Evolutionary conservation across 345 rosid species (phyloP).

Genomic region (Euclidium syriacum): DNA sequence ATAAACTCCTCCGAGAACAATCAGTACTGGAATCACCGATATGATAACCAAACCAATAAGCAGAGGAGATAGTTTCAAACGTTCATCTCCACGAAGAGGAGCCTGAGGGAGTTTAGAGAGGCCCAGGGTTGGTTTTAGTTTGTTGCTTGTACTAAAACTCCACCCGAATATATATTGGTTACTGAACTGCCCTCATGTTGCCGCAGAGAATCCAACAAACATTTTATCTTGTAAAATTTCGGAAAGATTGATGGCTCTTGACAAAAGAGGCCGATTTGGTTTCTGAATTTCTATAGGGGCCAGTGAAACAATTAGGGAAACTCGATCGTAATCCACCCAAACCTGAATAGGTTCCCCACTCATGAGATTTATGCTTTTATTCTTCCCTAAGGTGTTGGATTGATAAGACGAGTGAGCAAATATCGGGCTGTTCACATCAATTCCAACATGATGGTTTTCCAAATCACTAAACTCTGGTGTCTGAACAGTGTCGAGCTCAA

Average conservation of each 20-base stretch:
- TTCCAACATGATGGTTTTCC: too few species aligned
- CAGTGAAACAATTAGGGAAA: constrained; percentile 28
- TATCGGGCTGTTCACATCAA: too few species aligned
- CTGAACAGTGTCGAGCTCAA: too few species aligned
- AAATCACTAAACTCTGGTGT: too few species aligned
- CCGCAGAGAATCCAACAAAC: constrained; percentile 51
- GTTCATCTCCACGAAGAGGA: constrained; percentile 31
- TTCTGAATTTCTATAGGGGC: constrained; percentile 24
- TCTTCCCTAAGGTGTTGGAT: not conserved
- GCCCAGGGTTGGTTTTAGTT: constrained; percentile 23
- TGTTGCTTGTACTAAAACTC: constrained; percentile 36
- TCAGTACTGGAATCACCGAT: constrained; percentile 6
- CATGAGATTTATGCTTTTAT: constrained; percentile 21
- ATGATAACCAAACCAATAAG: not conserved
- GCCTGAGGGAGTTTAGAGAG: constrained; percentile 40
- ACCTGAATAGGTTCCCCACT: constrained; percentile 36
- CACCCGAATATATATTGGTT: constrained; percentile 48
- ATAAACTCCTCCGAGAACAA: constrained; percentile 5
- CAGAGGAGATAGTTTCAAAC: constrained; percentile 8
- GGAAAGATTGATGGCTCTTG: constrained; percentile 32
- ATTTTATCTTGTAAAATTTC: constrained; percentile 24
- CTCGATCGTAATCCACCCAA: constrained; percentile 47
- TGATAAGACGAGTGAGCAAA: not conserved
- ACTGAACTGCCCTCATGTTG: constrained; percentile 28
- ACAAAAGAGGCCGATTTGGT: constrained; percentile 40